Base-by-base conservation (phyloP, 1,139 yeast genomes). In the Spathaspora sp. region DNA sequence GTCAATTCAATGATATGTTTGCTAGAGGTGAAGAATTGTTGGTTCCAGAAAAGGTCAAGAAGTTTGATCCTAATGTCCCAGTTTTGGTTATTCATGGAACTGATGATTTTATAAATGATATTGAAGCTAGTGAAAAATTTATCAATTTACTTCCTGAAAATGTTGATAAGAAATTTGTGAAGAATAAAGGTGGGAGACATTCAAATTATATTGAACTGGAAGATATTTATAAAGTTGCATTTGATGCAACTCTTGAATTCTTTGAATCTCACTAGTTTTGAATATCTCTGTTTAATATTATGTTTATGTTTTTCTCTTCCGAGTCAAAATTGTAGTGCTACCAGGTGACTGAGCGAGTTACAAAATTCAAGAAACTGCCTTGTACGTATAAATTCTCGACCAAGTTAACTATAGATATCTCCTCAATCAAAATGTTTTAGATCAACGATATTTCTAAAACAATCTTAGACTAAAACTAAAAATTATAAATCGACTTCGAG, bases 1-100 rank as follows among this genome's bases (percentile, higher is more conserved):
- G 67, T 39, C 72, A 68, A 47, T 64, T 84, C 51, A 65, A 80
- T 59, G 96, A 85, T 54, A 84, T 89, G 75, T 60, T 89, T 41
- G 64, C 60, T 18, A 74, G 95, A 46, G 95, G 95, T 9, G 72
- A 73, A 54, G 65, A 67, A 29, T 69, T 86, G 50, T 60, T 74
- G 45, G 65, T 72, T 36, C 65, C 74, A 4, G 68, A 68, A 2
- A 68, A 70, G 53, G 79, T 74, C 27, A 51, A 68, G 20, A 67
- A 72, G 47, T 78, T 77, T 53, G 65, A 68, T 38, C 72, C 74
- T 4, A 59, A 68, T 56, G 56, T 76, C 57, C 61, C 84, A 33
- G 58, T 83, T 3, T 64, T 83, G 37, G 65, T 86, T 9, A 56
- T 78, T 46, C 79, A 74, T 53, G 77, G 78, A 33, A 57, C 66